Conservation (phyloP, 257 asterid species). For the Dorcoceras hygrometricum region DNA sequence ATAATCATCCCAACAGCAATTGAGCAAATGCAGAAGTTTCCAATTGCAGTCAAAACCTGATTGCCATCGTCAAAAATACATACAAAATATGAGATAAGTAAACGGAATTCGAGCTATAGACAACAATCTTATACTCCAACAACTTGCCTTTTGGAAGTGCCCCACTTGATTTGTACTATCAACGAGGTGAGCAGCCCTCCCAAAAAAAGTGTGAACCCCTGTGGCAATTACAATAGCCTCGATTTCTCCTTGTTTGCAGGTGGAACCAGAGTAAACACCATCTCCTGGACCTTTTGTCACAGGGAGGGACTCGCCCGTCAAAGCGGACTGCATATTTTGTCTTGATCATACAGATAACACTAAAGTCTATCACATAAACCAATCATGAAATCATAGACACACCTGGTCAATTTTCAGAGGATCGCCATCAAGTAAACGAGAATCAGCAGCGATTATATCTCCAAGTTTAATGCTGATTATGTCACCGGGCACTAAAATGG, state of each 20-base stretch:
- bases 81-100: neutral
- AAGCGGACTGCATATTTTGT: conserved; percentile 72
- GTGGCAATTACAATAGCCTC: conserved; percentile 93
- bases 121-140: conserved; percentile 4
- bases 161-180: conserved; percentile 94
- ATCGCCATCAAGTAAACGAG: conserved; percentile 93
- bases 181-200: conserved; percentile 98
- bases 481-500: conserved; percentile 87
- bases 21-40: conserved; percentile 96
- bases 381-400: conserved; percentile 18
- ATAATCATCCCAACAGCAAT: conserved; percentile 94
- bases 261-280: conserved; percentile 94
- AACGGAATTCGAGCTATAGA: neutral
- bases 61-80: conserved; percentile 17
- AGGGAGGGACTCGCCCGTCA: conserved; percentile 96
- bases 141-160: conserved; percentile 84
- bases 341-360: conserved; percentile 9
- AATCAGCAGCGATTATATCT: conserved; percentile 92
- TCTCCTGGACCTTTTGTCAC: conserved; percentile 96
- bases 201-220: conserved; percentile 96
- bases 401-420: conserved; percentile 97
- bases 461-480: conserved; percentile 84
- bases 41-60: conserved; percentile 94
- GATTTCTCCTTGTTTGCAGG: conserved; percentile 94
- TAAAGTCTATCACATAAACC: conserved; percentile 5